Evolutionary conservation across 202 grass and related monocot species (phyloP), one percentile per base, ranked within the genome.

Genomic region (Panicum hallii): DNA sequence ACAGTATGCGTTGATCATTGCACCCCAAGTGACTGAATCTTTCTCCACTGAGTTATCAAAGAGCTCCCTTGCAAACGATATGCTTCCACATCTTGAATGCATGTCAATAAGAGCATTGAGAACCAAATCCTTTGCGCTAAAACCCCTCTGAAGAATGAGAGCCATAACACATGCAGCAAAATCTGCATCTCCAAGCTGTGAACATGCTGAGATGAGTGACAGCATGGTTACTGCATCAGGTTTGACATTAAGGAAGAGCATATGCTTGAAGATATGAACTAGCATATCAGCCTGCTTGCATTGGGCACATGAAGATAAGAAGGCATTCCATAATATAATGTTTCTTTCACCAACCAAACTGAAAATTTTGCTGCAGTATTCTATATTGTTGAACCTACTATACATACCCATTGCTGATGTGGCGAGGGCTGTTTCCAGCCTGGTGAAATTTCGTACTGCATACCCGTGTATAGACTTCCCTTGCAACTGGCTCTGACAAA

Each of bases 1-100:
- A 78, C 87, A 81, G 63, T 89, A 94, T 49, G 87, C 83, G 12
- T 94, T 94, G 83, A 94, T 94, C 89, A 94, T 94, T 82, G 88
- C 20, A 57, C 92, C 87, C 92, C 87, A 94, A 63, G 89, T 90
- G 70, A 94, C 74, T 13, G 82, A 77, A 69, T 94, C 89, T 82
- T 90, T 94, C 67, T 76, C 69, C 46, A 73, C 72, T 53, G 73
- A 78, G 1, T 20, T 87, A 44, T 92, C 84, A 86, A 94, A 94
- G 36, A 92, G 45, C 48, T 91, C 63, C 83, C 83, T 90, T 40
- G 89, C 78, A 72, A 89, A 72, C 4, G 66, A 88, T 83, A 91
- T 86, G 79, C 75, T 92, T 78, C 89, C 89, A 36, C 89, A 94
- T 82, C 85, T 94, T 22, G 78, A 86, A 72, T 86, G 75, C 81